A percentile compares a stretch with the other conserved stretches of the same genome.
phyloP scores from a whole-genome alignment of 768 basidiomycete species.

The Saitozyma podzolica region DNA sequence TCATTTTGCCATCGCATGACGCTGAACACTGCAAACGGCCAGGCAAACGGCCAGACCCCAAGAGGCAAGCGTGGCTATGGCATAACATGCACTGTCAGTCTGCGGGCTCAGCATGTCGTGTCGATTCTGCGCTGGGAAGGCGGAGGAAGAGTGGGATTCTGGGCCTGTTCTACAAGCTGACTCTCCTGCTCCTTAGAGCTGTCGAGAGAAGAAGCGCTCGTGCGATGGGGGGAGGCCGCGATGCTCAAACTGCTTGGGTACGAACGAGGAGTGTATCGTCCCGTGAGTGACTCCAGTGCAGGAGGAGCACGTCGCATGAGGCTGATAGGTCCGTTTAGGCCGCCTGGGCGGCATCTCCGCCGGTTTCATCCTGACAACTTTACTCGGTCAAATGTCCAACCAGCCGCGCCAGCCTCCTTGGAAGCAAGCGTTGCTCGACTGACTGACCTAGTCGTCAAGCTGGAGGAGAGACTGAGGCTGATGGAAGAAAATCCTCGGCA shows the following conservation, averaged over 20 bases:
- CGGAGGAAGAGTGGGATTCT: too few relatives aligned
- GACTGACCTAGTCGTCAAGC: not conserved
- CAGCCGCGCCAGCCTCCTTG: not conserved
- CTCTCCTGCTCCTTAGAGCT: not conserved
- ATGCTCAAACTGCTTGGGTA: conserved; percentile 4
- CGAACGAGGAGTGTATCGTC: conserved; percentile 9
- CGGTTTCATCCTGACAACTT: not conserved
- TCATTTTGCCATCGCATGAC: too few relatives aligned
- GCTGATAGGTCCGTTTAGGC: not conserved
- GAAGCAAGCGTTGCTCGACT: not conserved
- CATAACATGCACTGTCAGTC: too few relatives aligned
- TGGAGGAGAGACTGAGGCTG: not conserved
- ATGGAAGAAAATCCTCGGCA: conserved; percentile 1
- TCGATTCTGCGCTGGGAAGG: too few relatives aligned
- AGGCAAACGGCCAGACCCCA: too few relatives aligned
- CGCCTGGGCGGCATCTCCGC: not conserved
- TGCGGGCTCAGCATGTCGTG: too few relatives aligned
- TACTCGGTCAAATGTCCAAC: too few relatives aligned
- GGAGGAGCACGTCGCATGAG: too few relatives aligned
- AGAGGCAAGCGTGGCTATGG: too few relatives aligned
- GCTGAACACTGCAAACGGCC: too few relatives aligned
- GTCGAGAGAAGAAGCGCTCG: conserved; percentile 14
- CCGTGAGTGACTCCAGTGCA: conserved; percentile 1
- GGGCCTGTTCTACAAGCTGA: too few relatives aligned
- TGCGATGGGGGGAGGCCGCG: conserved; percentile 12